A percentile compares a stretch with the other conserved stretches of the same genome.
phyloP scores from a whole-genome alignment of 768 basidiomycete species.

The Mycena vulgaris region DNA sequence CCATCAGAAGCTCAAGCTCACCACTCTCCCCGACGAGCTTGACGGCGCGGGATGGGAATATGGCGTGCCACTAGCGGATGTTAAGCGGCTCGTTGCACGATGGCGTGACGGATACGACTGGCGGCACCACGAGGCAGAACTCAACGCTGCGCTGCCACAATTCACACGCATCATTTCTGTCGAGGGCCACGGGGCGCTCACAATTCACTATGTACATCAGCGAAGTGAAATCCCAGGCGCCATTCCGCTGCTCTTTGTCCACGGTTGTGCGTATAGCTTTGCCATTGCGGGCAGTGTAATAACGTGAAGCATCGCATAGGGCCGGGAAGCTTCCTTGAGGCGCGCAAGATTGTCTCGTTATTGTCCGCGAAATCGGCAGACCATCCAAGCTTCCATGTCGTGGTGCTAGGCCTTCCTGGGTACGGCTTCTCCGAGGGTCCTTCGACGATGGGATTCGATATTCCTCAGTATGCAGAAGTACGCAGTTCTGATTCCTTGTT shows the following conservation, averaged over 20 bases:
- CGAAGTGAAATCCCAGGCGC: constrained; percentile 8
- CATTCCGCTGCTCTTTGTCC: constrained; percentile 28
- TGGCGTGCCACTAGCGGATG: constrained; percentile 24
- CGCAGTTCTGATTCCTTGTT: constrained; percentile 7
- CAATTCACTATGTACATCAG: constrained; percentile 28
- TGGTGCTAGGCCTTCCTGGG: constrained; percentile 71
- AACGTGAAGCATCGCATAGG: constrained; percentile 51
- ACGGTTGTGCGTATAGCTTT: constrained; percentile 17
- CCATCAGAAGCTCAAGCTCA: constrained; percentile 11
- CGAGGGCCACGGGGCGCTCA: constrained; percentile 27
- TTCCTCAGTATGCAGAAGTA: constrained; percentile 59
- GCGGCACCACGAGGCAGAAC: constrained; percentile 22
- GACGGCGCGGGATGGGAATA: constrained; percentile 28
- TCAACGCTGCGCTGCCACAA: constrained; percentile 25
- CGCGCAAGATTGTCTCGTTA: constrained; percentile 69
- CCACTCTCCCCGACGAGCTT: constrained; percentile 29
- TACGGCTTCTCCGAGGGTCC: constrained; percentile 68
- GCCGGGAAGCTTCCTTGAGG: constrained; percentile 74
- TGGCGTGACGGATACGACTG: constrained; percentile 31
- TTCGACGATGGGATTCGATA: constrained; percentile 56
- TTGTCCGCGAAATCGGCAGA: constrained; percentile 58
- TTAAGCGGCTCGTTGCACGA: constrained; percentile 24
- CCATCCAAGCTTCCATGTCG: constrained; percentile 74
- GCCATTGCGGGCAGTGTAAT: background rate
- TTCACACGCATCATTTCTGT: constrained; percentile 24